Conservation (phyloP, 2,329 filamentous ascomycete species). For the Metarhizium guizhouense region DNA sequence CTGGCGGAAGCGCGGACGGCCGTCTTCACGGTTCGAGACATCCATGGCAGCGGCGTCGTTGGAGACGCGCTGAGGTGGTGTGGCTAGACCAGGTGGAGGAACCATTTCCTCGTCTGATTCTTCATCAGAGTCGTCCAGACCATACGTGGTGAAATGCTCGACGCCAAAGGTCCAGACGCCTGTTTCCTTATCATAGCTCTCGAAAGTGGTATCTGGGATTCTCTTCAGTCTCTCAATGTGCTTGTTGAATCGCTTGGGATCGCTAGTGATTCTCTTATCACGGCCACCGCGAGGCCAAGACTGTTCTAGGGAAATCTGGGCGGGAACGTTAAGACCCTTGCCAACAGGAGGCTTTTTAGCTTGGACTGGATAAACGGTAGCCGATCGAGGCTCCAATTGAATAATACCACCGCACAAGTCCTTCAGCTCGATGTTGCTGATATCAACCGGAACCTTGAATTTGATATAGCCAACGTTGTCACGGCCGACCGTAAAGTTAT, state of each 20-base stretch:
- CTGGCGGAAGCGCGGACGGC: slow-evolving; percentile 48
- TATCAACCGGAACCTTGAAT: slow-evolving; percentile 75
- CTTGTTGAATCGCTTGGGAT: slow-evolving; percentile 61
- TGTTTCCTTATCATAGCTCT: slow-evolving; percentile 67
- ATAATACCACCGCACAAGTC: slow-evolving; percentile 73
- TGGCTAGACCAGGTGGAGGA: slow-evolving; percentile 3
- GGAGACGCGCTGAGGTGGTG: slow-evolving; percentile 10
- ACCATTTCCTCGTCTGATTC: slow-evolving; percentile 48
- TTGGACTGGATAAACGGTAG: slow-evolving; percentile 76
- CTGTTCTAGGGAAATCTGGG: slow-evolving; percentile 79
- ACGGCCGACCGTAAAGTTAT: slow-evolving; percentile 73
- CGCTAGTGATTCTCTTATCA: slow-evolving; percentile 45
- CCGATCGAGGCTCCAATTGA: slow-evolving; percentile 64
- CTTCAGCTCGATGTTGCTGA: slow-evolving; percentile 70
- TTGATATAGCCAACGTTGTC: slow-evolving; percentile 70
- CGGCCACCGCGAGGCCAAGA: slow-evolving; percentile 71
- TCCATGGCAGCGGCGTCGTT: slow-evolving; percentile 13
- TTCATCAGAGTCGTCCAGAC: slow-evolving; percentile 71
- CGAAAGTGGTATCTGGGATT: slow-evolving; percentile 72
- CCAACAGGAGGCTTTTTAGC: slow-evolving; percentile 75
- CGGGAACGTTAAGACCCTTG: slow-evolving; percentile 85
- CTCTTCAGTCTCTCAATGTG: slow-evolving; percentile 75
- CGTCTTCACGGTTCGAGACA: slow-evolving; percentile 35
- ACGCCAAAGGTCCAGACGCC: slow-evolving; percentile 89
- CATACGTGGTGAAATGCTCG: slow-evolving; percentile 96